Conservation (phyloP, 2,329 filamentous ascomycete species). For the Madurella fahalii region DNA sequence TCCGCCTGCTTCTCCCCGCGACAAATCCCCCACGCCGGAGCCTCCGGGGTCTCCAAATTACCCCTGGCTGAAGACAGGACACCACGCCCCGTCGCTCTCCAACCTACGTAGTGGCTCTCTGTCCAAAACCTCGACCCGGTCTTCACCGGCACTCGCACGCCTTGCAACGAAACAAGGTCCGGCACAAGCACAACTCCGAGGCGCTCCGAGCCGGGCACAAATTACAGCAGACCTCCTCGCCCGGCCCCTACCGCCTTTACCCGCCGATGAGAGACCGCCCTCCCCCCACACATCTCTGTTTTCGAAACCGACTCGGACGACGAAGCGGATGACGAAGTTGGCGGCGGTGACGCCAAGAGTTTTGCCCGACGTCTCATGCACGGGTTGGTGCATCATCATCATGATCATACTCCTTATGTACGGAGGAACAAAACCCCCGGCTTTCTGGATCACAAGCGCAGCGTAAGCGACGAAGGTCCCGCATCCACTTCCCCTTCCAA, state of each 20-base stretch:
- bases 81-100: constrained; percentile 11
- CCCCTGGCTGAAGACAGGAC: neutral
- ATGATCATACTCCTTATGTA: neutral
- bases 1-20: constrained; percentile 12
- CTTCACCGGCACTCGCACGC: constrained; percentile 20
- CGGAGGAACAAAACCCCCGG: neutral
- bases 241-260: constrained; percentile 14
- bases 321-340: constrained; percentile 22
- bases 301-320: constrained; percentile 49
- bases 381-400: constrained; percentile 31
- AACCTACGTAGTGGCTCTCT: constrained; percentile 15
- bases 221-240: constrained; percentile 1
- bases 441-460: constrained; percentile 30
- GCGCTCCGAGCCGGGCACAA: neutral
- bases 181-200: neutral
- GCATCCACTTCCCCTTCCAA: neutral
- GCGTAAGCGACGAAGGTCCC: constrained; percentile 31
- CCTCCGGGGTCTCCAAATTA: neutral
- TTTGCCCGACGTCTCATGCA: constrained; percentile 40
- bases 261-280: neutral
- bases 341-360: constrained; percentile 14
- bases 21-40: neutral
- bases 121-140: constrained; percentile 18
- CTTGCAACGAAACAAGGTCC: constrained; percentile 23
- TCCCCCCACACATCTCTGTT: constrained; percentile 37